Evolutionary conservation across 257 asterid species (phyloP), one percentile per base, ranked within the genome.

Genomic region (Scutellaria baicalensis): DNA sequence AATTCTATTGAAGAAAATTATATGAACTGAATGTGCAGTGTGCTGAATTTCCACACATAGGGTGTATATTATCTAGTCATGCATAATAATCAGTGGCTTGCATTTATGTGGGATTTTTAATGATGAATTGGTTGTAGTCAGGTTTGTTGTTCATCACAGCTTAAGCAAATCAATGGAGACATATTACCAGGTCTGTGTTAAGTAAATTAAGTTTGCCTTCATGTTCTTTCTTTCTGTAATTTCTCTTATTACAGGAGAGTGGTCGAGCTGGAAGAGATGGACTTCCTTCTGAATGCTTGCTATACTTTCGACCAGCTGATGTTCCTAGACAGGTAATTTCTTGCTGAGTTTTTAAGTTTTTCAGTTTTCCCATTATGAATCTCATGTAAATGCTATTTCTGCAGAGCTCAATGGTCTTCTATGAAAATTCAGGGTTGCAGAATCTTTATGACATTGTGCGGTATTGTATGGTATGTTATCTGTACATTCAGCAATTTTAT

Each of bases 191-290:
- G 97, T 93, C 62, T 73, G 79, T 61, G 63, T 76, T 56, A 23
- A 62, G 58, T 64, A 47, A 55, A 21, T 50, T 66, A 68, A 21
- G 59, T 51, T 82, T 71, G 59, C 71, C 39, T 70, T 47, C 59
- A 58, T 40, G 71, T 71, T 63, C 66, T 77, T 74, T 69, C 70
- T 75, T 18, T 62, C 8, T 59, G 11, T 77, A 75, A 57, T 76
- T 54, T 82, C 68, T 64, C 63, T 39, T 76, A 51, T 76, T 73
- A 31, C 83, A 93, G 99, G 99, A 93, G 83, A 93, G 99, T 86
- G 99, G 99, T 58, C 88, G 99, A 71, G 99, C 99, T 59, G 99
- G 99, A 77, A 83, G 99, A 80, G 97, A 93, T 72, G 99, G 97
- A 51, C 99, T 93, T 82, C 96, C 97, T 78, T 91, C 99, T 38